Evolutionary conservation across 495 filamentous ascomycete genomes (phyloP).

Genomic region (Tuber indicum): DNA sequence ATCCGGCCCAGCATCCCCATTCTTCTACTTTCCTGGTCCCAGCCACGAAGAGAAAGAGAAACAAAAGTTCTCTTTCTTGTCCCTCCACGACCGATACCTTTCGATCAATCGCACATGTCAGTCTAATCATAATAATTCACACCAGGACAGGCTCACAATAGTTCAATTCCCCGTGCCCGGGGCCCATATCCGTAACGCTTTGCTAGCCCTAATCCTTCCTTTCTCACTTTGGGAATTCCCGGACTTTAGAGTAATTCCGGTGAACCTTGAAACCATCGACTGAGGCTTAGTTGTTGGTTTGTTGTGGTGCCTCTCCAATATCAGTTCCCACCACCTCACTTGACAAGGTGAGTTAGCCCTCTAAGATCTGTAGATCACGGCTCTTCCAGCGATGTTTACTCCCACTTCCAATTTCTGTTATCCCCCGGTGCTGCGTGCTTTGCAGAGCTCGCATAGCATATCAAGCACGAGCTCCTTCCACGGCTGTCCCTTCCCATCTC

Average conservation of each 20-base stretch:
- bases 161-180: not conserved
- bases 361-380: not conserved
- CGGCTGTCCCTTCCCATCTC: not conserved
- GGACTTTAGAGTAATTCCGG: not conserved
- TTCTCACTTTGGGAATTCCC: not conserved
- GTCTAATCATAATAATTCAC: not conserved
- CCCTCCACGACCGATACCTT: not conserved
- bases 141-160: slow-evolving; percentile 10
- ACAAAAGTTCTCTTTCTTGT: not conserved
- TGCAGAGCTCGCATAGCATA: too few relatives aligned
- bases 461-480: not conserved
- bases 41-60: not conserved
- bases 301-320: not conserved
- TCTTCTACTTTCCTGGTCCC: not conserved
- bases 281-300: not conserved
- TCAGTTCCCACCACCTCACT: not conserved
- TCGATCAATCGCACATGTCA: not conserved
- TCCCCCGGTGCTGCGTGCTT: not conserved
- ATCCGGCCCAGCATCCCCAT: not conserved
- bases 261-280: not conserved
- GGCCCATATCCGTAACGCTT: slow-evolving; percentile 15
- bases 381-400: not conserved
- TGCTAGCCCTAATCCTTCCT: slow-evolving; percentile 4
- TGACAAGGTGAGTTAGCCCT: not conserved
- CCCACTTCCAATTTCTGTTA: not conserved